phyloP scores from a whole-genome alignment of 139 green algal genomes.

The Chlorokybus atmophyticus region DNA sequence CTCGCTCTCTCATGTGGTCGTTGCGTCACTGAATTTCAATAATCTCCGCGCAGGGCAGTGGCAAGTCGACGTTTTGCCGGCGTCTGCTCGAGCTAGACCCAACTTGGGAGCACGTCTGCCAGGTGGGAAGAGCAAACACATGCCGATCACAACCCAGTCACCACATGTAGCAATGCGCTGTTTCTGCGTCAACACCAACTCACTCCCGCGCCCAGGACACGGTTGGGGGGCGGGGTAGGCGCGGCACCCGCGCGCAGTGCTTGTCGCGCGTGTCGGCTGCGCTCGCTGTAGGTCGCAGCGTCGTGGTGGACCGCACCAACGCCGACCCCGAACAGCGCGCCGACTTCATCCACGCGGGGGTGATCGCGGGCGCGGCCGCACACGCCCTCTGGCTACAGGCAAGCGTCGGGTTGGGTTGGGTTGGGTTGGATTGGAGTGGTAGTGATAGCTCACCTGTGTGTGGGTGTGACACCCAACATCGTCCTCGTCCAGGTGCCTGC shows the following conservation, averaged over 20 bases:
- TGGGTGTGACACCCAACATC: too few species aligned
- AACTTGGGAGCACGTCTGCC: slow-evolving; percentile 33
- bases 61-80: slow-evolving; percentile 52
- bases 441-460: too few species aligned
- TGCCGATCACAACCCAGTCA: slow-evolving; percentile 8
- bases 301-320: slow-evolving; percentile 60
- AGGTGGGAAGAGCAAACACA: slow-evolving; percentile 33
- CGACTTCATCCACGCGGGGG: too few species aligned
- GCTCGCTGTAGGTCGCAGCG: slow-evolving; percentile 22
- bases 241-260: slow-evolving; percentile 47
- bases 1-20: too few species aligned
- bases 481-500: slow-evolving; percentile 19
- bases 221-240: slow-evolving; percentile 14
- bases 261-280: slow-evolving; percentile 28
- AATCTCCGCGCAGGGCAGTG: too few species aligned
- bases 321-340: slow-evolving; percentile 39
- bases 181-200: slow-evolving; percentile 5
- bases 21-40: too few species aligned
- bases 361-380: too few species aligned
- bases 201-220: slow-evolving; percentile 20
- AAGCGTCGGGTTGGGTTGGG: too few species aligned
- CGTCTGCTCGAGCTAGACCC: slow-evolving; percentile 16
- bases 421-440: too few species aligned
- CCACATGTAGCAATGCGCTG: slow-evolving; percentile 7
- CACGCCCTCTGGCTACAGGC: too few species aligned